These are phyloP conservation scores for Podospora sp. DNA, from an alignment of 495 filamentous ascomycete species.

Conservation along the genomic window DNA sequence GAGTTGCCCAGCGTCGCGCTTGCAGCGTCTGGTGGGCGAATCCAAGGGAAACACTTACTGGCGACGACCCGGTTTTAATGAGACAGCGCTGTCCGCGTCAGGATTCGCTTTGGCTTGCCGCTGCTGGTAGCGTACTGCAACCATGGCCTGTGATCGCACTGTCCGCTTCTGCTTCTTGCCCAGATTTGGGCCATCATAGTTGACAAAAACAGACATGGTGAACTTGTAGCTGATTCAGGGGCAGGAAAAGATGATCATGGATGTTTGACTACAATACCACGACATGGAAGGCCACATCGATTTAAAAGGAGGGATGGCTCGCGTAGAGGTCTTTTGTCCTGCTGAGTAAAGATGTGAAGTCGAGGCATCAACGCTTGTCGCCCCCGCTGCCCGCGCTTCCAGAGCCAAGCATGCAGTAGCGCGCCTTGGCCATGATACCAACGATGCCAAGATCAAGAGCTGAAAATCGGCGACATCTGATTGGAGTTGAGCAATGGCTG, in stretches of 20 bases:
- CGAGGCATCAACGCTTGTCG: too few species aligned
- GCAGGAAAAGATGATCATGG: too few species aligned
- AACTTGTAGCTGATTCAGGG: too few species aligned
- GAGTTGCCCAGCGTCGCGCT: not conserved
- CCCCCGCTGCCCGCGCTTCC: not conserved
- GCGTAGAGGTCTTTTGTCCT: not conserved
- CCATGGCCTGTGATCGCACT: conserved; percentile 21
- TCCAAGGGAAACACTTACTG: not conserved
- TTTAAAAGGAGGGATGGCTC: too few species aligned
- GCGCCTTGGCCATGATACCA: not conserved
- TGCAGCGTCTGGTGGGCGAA: not conserved
- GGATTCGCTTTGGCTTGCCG: not conserved
- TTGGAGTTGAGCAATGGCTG: not conserved
- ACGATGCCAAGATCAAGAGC: not conserved
- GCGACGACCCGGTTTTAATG: not conserved
- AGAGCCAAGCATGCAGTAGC: not conserved
- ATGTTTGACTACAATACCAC: too few species aligned
- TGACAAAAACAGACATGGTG: conserved; percentile 21
- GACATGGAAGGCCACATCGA: too few species aligned
- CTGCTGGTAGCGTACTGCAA: conserved; percentile 16
- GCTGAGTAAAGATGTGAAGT: not conserved
- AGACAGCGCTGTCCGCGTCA: not conserved
- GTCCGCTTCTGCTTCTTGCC: conserved; percentile 17
- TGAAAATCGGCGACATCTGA: not conserved
- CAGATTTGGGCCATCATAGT: conserved; percentile 20